phyloP scores from a whole-genome alignment of 2,329 filamentous ascomycete genomes.

The Penicillium italicum region DNA sequence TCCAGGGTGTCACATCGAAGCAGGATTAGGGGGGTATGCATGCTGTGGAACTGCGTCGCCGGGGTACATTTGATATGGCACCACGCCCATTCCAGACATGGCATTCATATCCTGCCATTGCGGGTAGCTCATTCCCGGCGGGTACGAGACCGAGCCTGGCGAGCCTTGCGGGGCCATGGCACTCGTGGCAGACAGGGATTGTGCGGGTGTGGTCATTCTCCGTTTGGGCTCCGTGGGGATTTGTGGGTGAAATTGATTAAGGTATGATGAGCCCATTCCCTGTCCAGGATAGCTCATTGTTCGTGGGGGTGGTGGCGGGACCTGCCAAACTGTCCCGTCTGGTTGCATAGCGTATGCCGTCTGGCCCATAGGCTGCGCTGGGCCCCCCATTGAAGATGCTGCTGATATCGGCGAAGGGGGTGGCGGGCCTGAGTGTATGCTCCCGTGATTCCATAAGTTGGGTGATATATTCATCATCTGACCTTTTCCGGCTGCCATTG shows the following conservation, averaged over 20 bases:
- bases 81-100: constrained; percentile 30
- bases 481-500: constrained; percentile 29
- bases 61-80: constrained; percentile 35
- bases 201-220: constrained; percentile 37
- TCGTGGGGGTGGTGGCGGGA: constrained; percentile 26
- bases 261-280: constrained; percentile 29
- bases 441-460: constrained; percentile 31
- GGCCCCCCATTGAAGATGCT: constrained; percentile 31
- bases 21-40: constrained; percentile 23
- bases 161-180: constrained; percentile 27
- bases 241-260: constrained; percentile 29
- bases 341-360: constrained; percentile 34
- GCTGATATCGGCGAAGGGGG: constrained; percentile 29
- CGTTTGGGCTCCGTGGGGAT: constrained; percentile 35
- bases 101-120: constrained; percentile 31
- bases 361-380: constrained; percentile 31
- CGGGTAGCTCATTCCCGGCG: constrained; percentile 30
- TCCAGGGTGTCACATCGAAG: constrained; percentile 34
- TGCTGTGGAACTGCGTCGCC: constrained; percentile 27
- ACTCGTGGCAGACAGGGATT: constrained; percentile 20
- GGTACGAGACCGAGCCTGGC: constrained; percentile 30
- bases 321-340: constrained; percentile 37
- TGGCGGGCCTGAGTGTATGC: constrained; percentile 28
- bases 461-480: constrained; percentile 35
- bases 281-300: constrained; percentile 37